These are phyloP conservation scores for Streptanthus diversifolius DNA, from an alignment of 345 rosid species.

Conservation along the genomic window DNA sequence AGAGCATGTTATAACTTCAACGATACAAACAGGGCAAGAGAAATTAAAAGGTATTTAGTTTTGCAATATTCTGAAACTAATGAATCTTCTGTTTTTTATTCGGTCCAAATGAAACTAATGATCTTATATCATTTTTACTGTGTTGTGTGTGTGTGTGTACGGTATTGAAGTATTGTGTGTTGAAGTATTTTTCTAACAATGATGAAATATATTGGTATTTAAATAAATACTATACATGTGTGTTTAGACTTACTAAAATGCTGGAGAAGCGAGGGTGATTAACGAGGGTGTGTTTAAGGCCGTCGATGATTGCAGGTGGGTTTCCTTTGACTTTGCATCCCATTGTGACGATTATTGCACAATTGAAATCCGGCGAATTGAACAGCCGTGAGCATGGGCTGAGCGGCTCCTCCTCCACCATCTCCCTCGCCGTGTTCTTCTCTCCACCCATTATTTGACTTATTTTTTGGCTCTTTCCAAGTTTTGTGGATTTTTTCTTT, in stretches of 20 bases:
- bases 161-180: too few species aligned
- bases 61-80: background rate
- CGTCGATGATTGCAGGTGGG: conserved; percentile 44
- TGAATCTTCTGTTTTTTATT: background rate
- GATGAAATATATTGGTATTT: background rate
- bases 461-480: conserved; percentile 7
- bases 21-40: background rate
- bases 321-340: conserved; percentile 46
- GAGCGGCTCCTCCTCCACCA: conserved; percentile 42
- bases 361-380: conserved; percentile 52
- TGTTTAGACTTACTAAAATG: conserved; percentile 48
- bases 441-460: background rate
- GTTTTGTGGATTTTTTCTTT: background rate
- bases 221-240: background rate
- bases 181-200: background rate
- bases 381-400: conserved; percentile 62
- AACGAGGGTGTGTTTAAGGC: conserved; percentile 53
- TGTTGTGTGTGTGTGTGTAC: too few species aligned
- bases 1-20: background rate
- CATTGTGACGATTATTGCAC: conserved; percentile 47
- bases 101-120: background rate
- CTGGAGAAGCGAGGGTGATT: conserved; percentile 90
- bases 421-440: conserved; percentile 4
- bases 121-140: background rate
- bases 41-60: background rate